A percentile compares a stretch with the other conserved stretches of the same genome.
phyloP scores from a whole-genome alignment of 305 asterid genomes.

The Fraxinus velutina region DNA sequence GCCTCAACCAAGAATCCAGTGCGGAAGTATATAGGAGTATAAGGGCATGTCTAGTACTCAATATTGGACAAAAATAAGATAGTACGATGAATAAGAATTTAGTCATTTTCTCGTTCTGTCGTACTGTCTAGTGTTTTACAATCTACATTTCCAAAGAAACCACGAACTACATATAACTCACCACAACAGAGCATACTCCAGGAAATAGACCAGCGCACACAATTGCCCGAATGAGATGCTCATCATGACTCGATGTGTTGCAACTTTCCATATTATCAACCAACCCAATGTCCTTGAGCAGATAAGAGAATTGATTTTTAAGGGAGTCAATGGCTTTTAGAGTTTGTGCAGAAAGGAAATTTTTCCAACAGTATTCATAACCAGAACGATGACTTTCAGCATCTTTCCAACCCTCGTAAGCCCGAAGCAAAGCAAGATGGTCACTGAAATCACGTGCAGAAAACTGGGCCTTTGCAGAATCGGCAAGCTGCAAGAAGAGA shows the following conservation, averaged over 20 bases:
- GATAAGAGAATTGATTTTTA: constrained; percentile 63
- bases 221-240: constrained; percentile 72
- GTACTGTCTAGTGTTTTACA: background rate
- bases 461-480: constrained; percentile 89
- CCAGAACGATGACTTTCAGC: constrained; percentile 74
- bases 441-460: constrained; percentile 84
- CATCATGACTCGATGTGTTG: constrained; percentile 69
- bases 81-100: background rate
- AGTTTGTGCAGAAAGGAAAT: constrained; percentile 84
- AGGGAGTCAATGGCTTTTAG: constrained; percentile 90
- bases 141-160: background rate
- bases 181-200: constrained; percentile 93
- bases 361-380: constrained; percentile 85
- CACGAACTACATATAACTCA: constrained; percentile 33
- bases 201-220: constrained; percentile 90
- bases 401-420: constrained; percentile 89
- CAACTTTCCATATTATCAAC: constrained; percentile 62
- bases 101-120: background rate
- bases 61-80: background rate
- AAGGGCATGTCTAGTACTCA: background rate
- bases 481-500: constrained; percentile 73
- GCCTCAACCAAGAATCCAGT: background rate
- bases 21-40: background rate
- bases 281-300: constrained; percentile 72
- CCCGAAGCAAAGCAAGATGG: constrained; percentile 80